Base-by-base conservation (phyloP, 768 basidiomycete genomes). In the Leccinum boreale region DNA sequence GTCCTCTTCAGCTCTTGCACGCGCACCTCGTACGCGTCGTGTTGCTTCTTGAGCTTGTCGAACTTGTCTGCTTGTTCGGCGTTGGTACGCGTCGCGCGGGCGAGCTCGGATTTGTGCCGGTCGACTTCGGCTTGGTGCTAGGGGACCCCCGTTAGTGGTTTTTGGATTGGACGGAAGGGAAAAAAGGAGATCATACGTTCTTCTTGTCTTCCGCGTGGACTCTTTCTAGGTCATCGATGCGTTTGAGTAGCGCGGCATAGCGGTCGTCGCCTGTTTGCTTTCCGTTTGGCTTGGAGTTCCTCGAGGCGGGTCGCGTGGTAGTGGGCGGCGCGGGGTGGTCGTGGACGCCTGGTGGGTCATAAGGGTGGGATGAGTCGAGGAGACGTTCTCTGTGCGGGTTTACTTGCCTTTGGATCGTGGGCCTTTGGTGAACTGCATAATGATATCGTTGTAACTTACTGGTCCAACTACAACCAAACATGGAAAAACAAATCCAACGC, bases 171-270 rank as follows among this genome's bases (percentile, higher is more conserved):
- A 21, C 10, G 15, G 46, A 11, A 3, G 1, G 21, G 2, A 29
- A 3, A 28, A 29, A 33, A 14, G 19, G 21, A 0, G 52, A 1
- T 26, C 10, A 62, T 67, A 89, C 89, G 50, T 76, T 57, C 75
- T 81, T 85, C 80, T 88, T 90, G 57, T 80, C 81, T 3, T 89
- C 86, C 39, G 77, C 70, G 64, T 86, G 85, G n/a, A 84, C 69
- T 55, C 70, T 73, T 71, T 89, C 85, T 6, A 89, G 68, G 15
- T 86, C 83, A 33, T 86, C 84, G 0, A 91, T 78, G 62, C 86
- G 85, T 59, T 77, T 78, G 66, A 87, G 81, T 21, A 90, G 78
- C 15, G 70, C 58, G 7, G 79, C 77, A 62, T 85, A 85, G 19
- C 81, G 77, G 55, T 88, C 85, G 7, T 67, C 69, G 3, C 47